Conservation (phyloP, 2,329 filamentous ascomycete genomes). For the Arthrinium puccinioides region DNA sequence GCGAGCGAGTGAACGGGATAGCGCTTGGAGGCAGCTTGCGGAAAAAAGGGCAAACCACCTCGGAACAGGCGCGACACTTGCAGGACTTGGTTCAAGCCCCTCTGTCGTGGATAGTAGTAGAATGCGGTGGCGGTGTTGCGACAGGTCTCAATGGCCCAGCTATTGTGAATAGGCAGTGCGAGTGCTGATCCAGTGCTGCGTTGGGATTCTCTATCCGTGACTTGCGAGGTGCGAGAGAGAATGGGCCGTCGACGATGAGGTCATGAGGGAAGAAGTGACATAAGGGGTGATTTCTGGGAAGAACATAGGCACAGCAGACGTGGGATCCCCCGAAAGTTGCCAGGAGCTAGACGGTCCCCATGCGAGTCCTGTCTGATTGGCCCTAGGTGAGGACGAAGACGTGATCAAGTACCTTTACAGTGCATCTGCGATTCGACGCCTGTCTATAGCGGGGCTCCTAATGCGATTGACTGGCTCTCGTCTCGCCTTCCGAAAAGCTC, state of each 20-base stretch:
- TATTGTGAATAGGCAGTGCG: too few relatives aligned
- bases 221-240: constrained; percentile 15
- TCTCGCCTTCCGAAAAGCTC: too few relatives aligned
- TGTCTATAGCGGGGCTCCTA: too few relatives aligned
- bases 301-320: constrained; percentile 27
- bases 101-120: too few relatives aligned
- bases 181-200: too few relatives aligned
- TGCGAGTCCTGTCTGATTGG: constrained; percentile 5
- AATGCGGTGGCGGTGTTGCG: too few relatives aligned
- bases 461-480: too few relatives aligned
- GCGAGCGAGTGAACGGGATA: not conserved
- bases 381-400: constrained; percentile 2
- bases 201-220: constrained; percentile 9
- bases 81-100: not conserved
- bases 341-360: constrained; percentile 17
- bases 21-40: constrained; percentile 22
- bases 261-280: constrained; percentile 32
- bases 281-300: constrained; percentile 28
- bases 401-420: constrained; percentile 7
- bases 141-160: too few relatives aligned
- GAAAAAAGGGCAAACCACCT: constrained; percentile 25
- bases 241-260: constrained; percentile 27
- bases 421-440: too few relatives aligned
- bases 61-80: constrained; percentile 3
- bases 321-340: constrained; percentile 24